phyloP scores from a whole-genome alignment of 75 land plant genomes.

The Larix kaempferi region DNA sequence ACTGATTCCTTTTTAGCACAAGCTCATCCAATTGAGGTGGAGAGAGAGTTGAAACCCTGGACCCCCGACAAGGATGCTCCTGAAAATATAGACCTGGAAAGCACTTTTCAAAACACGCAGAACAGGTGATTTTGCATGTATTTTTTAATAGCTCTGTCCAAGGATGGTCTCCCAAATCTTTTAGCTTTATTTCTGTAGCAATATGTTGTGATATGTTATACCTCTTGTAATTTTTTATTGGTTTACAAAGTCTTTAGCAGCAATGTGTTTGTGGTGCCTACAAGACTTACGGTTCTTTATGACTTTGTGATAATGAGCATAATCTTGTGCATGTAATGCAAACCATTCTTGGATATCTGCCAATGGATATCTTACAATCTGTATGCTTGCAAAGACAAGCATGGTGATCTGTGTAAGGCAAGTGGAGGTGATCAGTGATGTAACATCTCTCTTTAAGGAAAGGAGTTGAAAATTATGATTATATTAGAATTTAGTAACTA shows the following conservation, averaged over 20 bases:
- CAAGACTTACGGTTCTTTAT: background rate
- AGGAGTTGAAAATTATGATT: too few relatives aligned
- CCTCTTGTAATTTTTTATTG: background rate
- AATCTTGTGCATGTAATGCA: background rate
- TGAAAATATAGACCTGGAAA: conserved; percentile 57
- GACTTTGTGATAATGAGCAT: background rate
- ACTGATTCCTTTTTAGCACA: conserved; percentile 75
- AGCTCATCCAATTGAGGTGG: conserved; percentile 53
- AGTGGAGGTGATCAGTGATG: too few relatives aligned
- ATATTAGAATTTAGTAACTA: too few relatives aligned
- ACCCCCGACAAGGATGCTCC: conserved; percentile 83
- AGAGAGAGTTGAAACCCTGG: conserved; percentile 86
- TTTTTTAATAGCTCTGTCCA: background rate
- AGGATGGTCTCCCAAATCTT: background rate
- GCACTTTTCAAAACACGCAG: conserved; percentile 66
- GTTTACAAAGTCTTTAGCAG: background rate
- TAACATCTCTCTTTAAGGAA: too few relatives aligned
- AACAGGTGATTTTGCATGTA: conserved; percentile 43
- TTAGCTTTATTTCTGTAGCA: conserved; percentile 3
- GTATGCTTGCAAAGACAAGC: too few relatives aligned
- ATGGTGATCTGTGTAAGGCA: too few relatives aligned
- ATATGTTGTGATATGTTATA: background rate
- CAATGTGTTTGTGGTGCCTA: background rate
- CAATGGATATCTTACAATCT: background rate
- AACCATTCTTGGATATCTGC: background rate